Base-by-base conservation (phyloP, 2,329 filamentous ascomycete species). In the Colletotrichum lini region DNA sequence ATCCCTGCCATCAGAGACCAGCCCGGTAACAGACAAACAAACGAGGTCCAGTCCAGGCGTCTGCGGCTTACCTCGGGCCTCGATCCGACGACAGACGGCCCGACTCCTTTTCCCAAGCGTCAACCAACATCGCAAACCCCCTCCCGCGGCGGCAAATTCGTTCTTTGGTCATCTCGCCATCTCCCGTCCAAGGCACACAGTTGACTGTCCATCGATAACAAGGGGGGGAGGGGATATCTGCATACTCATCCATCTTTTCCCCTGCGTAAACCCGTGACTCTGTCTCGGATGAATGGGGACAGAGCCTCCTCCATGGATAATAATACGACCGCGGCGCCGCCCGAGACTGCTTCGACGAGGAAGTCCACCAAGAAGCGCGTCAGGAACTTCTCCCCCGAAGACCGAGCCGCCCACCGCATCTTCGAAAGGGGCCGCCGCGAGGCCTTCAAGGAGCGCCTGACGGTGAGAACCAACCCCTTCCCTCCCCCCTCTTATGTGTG, bases 351-450 rank as follows among this genome's bases (percentile, higher is more conserved):
- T 45, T 61, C 57, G 57, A 35, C 42, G 50, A 70, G 57, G 30
- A 70, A 49, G 50, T 9, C 56, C 10, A 56, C 50, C 23, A 82
- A 80, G 73, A 83, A 82, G 71, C 76, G 81, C 12, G 74, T 82
- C 21, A 77, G 81, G 13, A 80, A 82, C 73, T 83, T 82, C 73
- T 83, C 82, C 1, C 78, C 80, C 6, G 77, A 83, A 60, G 82
- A 84, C 61, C 81, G 82, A 12, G 82, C 82, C 4, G 79, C 79
- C 6, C 82, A 84, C 70, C 78, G 81, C 1, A 77, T 81, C 8
- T 83, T 84, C 72, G 82, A 84, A 64, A 80, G 80, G 72, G 80
- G 78, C 3, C 80, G 82, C 16, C 78, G 82, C n/a, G 82, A 84
- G 71, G 79, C 82, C 1, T 84, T 84, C 74, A 82, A 81, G 61